These are phyloP conservation scores for Wallacemonas rigidus DNA, from an alignment of 208 protist genomes.

Conservation along the genomic window DNA sequence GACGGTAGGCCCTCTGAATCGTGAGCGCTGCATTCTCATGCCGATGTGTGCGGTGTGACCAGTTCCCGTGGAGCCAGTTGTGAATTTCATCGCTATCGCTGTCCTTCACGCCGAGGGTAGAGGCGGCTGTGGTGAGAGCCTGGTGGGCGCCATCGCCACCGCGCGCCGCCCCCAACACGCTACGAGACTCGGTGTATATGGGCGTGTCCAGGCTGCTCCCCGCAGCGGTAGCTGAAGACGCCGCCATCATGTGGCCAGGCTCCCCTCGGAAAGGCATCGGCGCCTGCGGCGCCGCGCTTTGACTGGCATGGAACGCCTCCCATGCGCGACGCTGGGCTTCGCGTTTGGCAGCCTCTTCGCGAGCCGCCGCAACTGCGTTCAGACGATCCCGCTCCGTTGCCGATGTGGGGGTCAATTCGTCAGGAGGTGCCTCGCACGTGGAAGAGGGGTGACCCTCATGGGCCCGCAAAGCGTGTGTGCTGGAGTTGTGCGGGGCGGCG, in stretches of 20 bases:
- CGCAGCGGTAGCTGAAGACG: too few relatives aligned
- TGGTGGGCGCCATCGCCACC: too few relatives aligned
- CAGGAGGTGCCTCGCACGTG: not conserved
- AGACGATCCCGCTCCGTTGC: not conserved
- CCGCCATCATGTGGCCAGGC: too few relatives aligned
- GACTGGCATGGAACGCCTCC: constrained; percentile 1
- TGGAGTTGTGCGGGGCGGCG: not conserved
- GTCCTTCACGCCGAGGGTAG: too few relatives aligned
- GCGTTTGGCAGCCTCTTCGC: not conserved
- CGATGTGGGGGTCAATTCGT: too few relatives aligned
- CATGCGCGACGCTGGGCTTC: constrained; percentile 8
- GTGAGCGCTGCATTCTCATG: constrained; percentile 83
- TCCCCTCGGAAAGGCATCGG: too few relatives aligned
- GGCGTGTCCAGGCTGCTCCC: too few relatives aligned
- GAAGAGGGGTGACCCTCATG: not conserved
- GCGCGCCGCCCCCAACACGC: too few relatives aligned
- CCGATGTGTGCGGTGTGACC: constrained; percentile 70
- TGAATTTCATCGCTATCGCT: constrained; percentile 30
- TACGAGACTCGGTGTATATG: too few relatives aligned
- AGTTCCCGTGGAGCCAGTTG: constrained; percentile 64
- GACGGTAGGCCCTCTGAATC: constrained; percentile 81
- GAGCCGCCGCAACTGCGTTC: not conserved
- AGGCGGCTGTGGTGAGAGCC: too few relatives aligned
- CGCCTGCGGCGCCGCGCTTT: not conserved
- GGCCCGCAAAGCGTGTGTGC: not conserved